phyloP scores from a whole-genome alignment of 306 rosid species.

The Fagus crenata region DNA sequence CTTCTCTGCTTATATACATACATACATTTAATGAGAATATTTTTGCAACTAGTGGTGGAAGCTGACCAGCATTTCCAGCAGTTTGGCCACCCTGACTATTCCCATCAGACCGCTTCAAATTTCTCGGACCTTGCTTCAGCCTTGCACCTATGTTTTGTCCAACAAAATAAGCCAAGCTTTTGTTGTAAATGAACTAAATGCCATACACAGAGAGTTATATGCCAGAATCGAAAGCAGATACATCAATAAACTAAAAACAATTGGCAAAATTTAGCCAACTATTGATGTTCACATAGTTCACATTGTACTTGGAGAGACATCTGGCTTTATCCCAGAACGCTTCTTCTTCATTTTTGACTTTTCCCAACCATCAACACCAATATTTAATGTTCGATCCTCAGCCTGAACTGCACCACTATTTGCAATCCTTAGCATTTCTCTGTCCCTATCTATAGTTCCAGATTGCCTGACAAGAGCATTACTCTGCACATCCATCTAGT shows the following conservation, averaged over 20 bases:
- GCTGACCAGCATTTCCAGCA: constrained; percentile 35
- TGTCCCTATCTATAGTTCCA: too few relatives aligned
- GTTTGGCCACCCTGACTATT: constrained; percentile 31
- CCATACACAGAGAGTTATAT: constrained; percentile 3
- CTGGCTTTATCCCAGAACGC: too few relatives aligned
- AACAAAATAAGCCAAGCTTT: constrained; percentile 53
- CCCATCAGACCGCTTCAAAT: constrained; percentile 1
- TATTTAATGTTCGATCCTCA: too few relatives aligned
- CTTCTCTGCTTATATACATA: neutral
- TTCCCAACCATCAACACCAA: too few relatives aligned
- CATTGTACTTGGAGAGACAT: too few relatives aligned
- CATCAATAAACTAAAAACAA: too few relatives aligned
- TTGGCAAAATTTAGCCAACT: neutral
- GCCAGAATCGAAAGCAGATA: neutral
- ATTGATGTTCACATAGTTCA: neutral
- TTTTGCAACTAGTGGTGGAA: constrained; percentile 42
- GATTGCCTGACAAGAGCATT: too few relatives aligned
- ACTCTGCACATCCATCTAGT: too few relatives aligned
- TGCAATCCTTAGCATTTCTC: too few relatives aligned
- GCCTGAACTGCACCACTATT: too few relatives aligned
- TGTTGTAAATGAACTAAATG: constrained; percentile 61
- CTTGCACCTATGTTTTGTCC: constrained; percentile 51
- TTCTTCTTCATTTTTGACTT: too few relatives aligned
- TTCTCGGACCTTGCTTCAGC: constrained; percentile 31
- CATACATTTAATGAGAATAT: constrained; percentile 38